Base-by-base conservation (phyloP, 495 filamentous ascomycete species). In the Aspergillus egyptiacus region DNA sequence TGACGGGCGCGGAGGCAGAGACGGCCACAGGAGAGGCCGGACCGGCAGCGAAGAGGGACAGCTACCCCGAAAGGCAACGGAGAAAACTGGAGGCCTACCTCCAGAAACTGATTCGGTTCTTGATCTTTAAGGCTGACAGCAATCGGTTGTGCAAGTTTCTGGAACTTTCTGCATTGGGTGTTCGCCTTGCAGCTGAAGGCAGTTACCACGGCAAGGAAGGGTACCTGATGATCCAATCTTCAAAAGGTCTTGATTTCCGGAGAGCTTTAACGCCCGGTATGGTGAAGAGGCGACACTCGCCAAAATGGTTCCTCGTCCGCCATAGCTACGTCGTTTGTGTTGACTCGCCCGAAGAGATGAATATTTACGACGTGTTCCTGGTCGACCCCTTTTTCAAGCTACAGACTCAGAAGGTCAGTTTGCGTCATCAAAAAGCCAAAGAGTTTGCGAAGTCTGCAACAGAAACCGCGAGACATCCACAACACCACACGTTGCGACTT, bases 191-290 rank as follows among this genome's bases (percentile, higher is more conserved):
- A 34, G 90, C 91, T 6, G 93, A 99, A 66, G 90, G 88, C 13
- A 93, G 89, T 56, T 97, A 95, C 59, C 94, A 97, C 62, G 93
- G 93, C 24, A 99, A 99, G 65, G 94, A 99, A 69, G 95, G 93
- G 8, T 90, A 88, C 57, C 72, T 97, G 39, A 81, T 94, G 46
- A 93, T 97, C 38, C 85, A 90, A 58, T 93, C 89, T 31, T 83
- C 86, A 0, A 94, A 95, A 55, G 91, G 91, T 13, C 79, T 95
- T 39, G 91, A 96, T 62, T 91, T 94, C 65, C 77, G 89, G 37
- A 83, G 84, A 52, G 83, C 89, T 28, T 76, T 90, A 60, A 88
- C 77, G 6, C 89, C 91, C 0, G 71, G 74, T 19, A 76, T 85
- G 48, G 70, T 96, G 53, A 85, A 85, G 56, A 80, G 82, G 34